These are phyloP conservation scores for Otatea glauca DNA, from an alignment of 176 grass and related monocot species.

Conservation along the genomic window DNA sequence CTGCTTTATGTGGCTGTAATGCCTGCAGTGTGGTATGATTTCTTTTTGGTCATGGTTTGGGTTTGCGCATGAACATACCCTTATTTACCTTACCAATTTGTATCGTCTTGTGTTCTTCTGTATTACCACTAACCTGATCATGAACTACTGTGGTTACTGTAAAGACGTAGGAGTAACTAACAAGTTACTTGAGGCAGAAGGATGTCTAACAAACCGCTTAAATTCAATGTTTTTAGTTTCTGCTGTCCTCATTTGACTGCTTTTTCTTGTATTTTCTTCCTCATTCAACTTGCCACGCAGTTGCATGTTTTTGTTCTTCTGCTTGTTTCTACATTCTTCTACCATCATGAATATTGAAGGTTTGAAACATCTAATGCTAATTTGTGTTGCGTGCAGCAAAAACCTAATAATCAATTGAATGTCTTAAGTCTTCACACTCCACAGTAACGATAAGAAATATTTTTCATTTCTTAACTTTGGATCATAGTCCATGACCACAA, in stretches of 20 bases:
- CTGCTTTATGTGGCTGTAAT: not conserved
- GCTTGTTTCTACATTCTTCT: not conserved
- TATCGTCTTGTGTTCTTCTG: conserved; percentile 2
- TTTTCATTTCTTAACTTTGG: conserved; percentile 21
- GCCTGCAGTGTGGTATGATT: not conserved
- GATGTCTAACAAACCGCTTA: not conserved
- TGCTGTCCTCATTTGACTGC: conserved; percentile 18
- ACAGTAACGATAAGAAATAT: not conserved
- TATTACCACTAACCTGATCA: not conserved
- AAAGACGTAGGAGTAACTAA: not conserved
- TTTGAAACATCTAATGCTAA: conserved; percentile 6
- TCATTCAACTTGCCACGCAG: not conserved
- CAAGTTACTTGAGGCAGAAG: conserved; percentile 16
- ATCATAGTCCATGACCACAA: not conserved
- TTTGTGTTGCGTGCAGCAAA: conserved; percentile 13
- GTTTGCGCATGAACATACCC: not conserved
- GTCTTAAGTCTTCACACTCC: not conserved
- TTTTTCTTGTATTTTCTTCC: conserved; percentile 6
- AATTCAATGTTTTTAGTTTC: conserved; percentile 2
- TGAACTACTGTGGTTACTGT: not conserved
- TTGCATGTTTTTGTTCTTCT: not conserved
- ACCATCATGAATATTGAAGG: conserved; percentile 2
- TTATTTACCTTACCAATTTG: not conserved
- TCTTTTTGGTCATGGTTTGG: not conserved
- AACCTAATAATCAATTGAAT: not conserved